phyloP scores from a whole-genome alignment of 148 eudicot genomes.

The Camellia japonica region DNA sequence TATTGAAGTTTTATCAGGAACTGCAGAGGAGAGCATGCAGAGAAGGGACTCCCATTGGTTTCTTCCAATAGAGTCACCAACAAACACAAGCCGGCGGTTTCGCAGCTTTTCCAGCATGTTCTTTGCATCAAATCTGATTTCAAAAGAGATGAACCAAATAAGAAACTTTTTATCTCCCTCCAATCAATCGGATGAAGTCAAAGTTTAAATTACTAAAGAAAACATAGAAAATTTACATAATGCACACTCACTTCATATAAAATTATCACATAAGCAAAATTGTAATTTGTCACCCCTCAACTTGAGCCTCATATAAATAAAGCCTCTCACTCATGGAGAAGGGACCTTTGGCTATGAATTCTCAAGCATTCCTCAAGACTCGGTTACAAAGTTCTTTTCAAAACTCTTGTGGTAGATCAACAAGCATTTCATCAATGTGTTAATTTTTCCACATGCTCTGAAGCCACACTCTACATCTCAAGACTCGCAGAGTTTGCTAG shows the following conservation, averaged over 20 bases:
- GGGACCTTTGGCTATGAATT: too few relatives aligned
- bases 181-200: neutral
- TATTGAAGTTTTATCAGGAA: slow-evolving; percentile 64
- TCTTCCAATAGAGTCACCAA: slow-evolving; percentile 91
- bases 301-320: too few relatives aligned
- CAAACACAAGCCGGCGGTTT: slow-evolving; percentile 70
- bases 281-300: too few relatives aligned
- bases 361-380: too few relatives aligned
- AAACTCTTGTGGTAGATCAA: too few relatives aligned
- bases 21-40: slow-evolving; percentile 77
- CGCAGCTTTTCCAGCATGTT: slow-evolving; percentile 70
- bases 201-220: neutral
- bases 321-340: too few relatives aligned
- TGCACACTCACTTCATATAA: neutral
- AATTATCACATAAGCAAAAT: too few relatives aligned
- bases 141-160: neutral
- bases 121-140: slow-evolving; percentile 67
- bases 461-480: too few relatives aligned
- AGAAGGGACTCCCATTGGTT: slow-evolving; percentile 95
- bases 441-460: too few relatives aligned
- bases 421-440: too few relatives aligned
- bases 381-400: too few relatives aligned
- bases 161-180: neutral
- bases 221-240: neutral
- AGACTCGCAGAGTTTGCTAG: too few relatives aligned